Evolutionary conservation across 2,329 filamentous ascomycete species (phyloP).

Genomic region (Clonostachys solani): DNA sequence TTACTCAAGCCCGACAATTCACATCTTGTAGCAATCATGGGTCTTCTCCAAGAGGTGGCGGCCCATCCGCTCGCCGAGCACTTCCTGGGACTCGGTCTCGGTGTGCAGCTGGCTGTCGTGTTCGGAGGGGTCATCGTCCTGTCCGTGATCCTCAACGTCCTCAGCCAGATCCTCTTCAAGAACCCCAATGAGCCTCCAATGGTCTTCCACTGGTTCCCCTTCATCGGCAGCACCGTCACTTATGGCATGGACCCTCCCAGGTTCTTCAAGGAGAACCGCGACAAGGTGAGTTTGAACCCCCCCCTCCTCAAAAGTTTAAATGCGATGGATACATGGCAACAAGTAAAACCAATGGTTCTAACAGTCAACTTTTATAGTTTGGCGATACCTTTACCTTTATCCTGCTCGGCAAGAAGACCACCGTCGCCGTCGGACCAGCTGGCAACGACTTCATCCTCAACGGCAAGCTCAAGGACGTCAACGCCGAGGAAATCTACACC

Average conservation of each 20-base stretch:
- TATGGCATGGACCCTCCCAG: constrained; percentile 93
- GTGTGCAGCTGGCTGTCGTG: constrained; percentile 40
- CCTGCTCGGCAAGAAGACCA: constrained; percentile 84
- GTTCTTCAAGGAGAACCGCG: constrained; percentile 75
- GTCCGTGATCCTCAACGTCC: constrained; percentile 71
- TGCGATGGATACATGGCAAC: neutral
- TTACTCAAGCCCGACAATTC: too few relatives aligned
- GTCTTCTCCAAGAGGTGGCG: constrained; percentile 47
- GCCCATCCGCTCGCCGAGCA: constrained; percentile 44
- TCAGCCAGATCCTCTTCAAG: constrained; percentile 74
- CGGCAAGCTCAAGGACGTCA: constrained; percentile 84
- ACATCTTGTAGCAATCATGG: constrained; percentile 34
- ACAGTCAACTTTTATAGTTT: constrained; percentile 44
- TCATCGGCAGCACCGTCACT: constrained; percentile 85
- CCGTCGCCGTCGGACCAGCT: constrained; percentile 74
- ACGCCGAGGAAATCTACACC: constrained; percentile 85
- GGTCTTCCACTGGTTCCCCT: constrained; percentile 77
- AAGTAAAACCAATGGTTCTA: neutral
- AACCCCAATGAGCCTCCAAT: constrained; percentile 78
- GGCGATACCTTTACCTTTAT: constrained; percentile 89
- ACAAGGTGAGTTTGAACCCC: constrained; percentile 56
- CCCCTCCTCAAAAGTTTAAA: neutral
- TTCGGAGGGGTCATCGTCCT: constrained; percentile 40
- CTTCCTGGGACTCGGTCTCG: constrained; percentile 41
- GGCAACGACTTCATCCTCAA: constrained; percentile 92